A percentile compares a stretch with the other conserved stretches of the same genome.
phyloP scores from a whole-genome alignment of 2,329 filamentous ascomycete genomes.

The Diaporthe eres region DNA sequence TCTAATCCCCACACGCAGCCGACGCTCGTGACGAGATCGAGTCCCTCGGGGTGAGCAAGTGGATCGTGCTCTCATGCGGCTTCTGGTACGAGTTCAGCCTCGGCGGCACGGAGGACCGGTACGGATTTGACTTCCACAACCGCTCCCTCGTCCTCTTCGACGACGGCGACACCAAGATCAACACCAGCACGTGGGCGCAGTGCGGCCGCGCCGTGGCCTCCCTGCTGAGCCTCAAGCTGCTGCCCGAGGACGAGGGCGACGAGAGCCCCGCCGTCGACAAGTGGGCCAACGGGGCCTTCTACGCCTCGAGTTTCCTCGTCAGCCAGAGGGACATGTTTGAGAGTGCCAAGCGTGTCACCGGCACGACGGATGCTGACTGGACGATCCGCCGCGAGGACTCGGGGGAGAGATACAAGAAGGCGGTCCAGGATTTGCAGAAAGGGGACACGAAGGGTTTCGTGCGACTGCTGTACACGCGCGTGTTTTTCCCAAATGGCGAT shows the following conservation, averaged over 20 bases:
- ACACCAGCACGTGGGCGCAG: constrained; percentile 72
- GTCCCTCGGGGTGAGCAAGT: constrained; percentile 49
- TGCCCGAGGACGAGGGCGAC: constrained; percentile 41
- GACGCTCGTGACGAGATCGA: constrained; percentile 55
- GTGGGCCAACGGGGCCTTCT: constrained; percentile 61
- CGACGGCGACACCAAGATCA: constrained; percentile 69
- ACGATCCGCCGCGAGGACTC: constrained; percentile 63
- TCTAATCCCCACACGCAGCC: neutral
- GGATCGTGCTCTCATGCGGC: constrained; percentile 56
- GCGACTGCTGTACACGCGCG: constrained; percentile 67
- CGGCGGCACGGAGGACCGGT: constrained; percentile 46
- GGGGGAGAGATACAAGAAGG: constrained; percentile 63
- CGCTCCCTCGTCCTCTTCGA: constrained; percentile 59
- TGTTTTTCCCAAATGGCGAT: constrained; percentile 63
- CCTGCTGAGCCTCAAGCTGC: constrained; percentile 61
- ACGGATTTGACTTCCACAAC: constrained; percentile 47
- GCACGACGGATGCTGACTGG: constrained; percentile 73
- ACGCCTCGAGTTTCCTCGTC: constrained; percentile 69
- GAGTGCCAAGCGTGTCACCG: constrained; percentile 70
- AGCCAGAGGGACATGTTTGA: constrained; percentile 77
- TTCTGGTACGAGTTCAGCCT: constrained; percentile 70
- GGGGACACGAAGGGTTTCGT: constrained; percentile 61
- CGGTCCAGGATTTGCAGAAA: constrained; percentile 57
- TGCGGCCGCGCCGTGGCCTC: constrained; percentile 55
- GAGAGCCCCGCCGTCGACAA: constrained; percentile 38